Base-by-base conservation (phyloP, 805 yeast genomes). In the Cephaloascus fragrans region DNA sequence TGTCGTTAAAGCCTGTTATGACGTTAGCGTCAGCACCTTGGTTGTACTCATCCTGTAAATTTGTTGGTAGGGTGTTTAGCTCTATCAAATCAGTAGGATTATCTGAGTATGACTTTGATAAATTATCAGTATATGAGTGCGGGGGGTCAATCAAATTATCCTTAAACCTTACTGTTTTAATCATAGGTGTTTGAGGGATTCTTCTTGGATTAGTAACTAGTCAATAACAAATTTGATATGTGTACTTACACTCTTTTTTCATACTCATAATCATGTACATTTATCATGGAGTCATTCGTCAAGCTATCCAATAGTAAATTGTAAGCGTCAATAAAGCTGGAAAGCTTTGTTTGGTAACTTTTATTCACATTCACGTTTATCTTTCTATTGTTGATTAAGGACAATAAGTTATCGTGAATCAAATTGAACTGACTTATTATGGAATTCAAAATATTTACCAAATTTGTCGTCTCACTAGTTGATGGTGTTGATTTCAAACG, bases 81-180 rank as follows among this genome's bases (percentile, higher is more conserved):
- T n/a, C n/a, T n/a, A n/a, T n/a, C n/a, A n/a, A n/a, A n/a, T n/a
- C n/a, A n/a, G n/a, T n/a, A n/a, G n/a, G n/a, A n/a, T n/a, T n/a
- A 23, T 23, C 28, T 23, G 28, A 8, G 28, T 23, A 23, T 8
- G 28, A 12, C 12, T 23, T 23, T n/a, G n/a, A n/a, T n/a, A n/a
- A n/a, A n/a, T n/a, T n/a, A n/a, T n/a, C n/a, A n/a, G n/a, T n/a
- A 12, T 8, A 23, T 8, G 38, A 5, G n/a, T 26, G n/a, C 8
- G 40, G 40, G 6, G 10, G 19, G 15, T 35, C 37, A 5, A 37
- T 23, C n/a, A 37, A 19, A 19, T 32, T 33, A 9, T 37, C 40
- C 20, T 33, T 37, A 17, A 37, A 37, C 17, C 40, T 32, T 9
- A 37, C 40, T 16, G 40, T 32, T 23, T 37, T 37, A 9, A 19